A percentile compares a stretch with the other conserved stretches of the same genome.
These are phyloP conservation scores for Hypoxylon lienhwacheense DNA, from an alignment of 495 filamentous ascomycete species.

Conservation along the genomic window DNA sequence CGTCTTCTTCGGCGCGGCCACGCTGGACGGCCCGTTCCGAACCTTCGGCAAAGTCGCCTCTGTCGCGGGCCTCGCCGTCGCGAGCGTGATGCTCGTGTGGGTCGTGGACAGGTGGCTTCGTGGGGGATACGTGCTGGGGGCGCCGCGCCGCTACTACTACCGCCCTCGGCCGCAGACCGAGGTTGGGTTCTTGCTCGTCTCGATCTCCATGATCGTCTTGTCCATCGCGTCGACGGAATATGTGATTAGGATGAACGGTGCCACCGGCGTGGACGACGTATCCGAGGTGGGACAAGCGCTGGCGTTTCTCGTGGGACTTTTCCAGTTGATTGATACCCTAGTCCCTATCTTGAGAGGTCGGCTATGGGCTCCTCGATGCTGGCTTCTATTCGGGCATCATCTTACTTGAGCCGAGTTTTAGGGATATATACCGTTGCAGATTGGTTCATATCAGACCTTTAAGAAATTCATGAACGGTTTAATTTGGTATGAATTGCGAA, in stretches of 20 bases:
- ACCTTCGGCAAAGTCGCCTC: slow-evolving; percentile 18
- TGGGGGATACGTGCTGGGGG: too few species aligned
- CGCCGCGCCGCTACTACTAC: too few species aligned
- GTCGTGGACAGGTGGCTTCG: too few species aligned
- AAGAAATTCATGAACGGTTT: too few species aligned
- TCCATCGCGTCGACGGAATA: slow-evolving; percentile 22
- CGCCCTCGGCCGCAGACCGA: slow-evolving; percentile 15
- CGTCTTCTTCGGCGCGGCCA: slow-evolving; percentile 17
- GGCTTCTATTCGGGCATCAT: slow-evolving; percentile 18
- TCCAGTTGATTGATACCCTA: slow-evolving; percentile 11
- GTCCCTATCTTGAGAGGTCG: slow-evolving; percentile 3
- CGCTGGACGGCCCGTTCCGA: slow-evolving; percentile 24
- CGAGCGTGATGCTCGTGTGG: slow-evolving; percentile 7
- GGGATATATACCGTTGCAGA: background rate
- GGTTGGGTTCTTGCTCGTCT: slow-evolving; percentile 20
- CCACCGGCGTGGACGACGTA: slow-evolving; percentile 10
- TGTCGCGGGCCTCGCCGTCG: slow-evolving; percentile 1
- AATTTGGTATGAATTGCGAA: too few species aligned
- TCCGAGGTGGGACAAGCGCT: slow-evolving; percentile 18
- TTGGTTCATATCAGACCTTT: background rate
- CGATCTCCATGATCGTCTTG: slow-evolving; percentile 15
- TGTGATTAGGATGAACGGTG: slow-evolving; percentile 17
- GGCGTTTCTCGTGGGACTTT: slow-evolving; percentile 22
- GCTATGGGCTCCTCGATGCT: slow-evolving; percentile 16
- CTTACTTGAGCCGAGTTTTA: background rate